Conservation (phyloP, 2,329 filamentous ascomycete genomes). For the Colletotrichum siamense region DNA sequence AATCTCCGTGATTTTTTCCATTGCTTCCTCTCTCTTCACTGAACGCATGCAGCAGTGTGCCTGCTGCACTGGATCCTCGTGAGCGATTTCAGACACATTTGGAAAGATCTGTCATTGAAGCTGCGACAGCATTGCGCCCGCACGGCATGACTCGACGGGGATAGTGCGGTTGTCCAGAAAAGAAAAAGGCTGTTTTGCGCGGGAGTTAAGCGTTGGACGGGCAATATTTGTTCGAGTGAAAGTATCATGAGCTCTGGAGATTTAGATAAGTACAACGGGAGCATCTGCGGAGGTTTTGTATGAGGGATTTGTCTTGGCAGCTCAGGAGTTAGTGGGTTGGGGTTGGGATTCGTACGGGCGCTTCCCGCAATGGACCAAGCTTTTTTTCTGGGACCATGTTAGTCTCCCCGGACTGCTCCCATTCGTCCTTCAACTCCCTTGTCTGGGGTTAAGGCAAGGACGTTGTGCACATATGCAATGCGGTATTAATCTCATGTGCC, state of each 20-base stretch:
- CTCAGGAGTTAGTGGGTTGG: background rate
- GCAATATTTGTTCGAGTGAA: background rate
- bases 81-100: background rate
- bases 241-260: background rate
- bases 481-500: background rate
- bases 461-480: background rate
- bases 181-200: background rate
- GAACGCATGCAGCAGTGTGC: background rate
- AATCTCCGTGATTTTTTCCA: background rate
- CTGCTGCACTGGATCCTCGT: background rate
- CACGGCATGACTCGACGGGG: background rate
- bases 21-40: background rate
- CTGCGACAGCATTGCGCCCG: background rate
- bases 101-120: background rate
- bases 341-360: background rate
- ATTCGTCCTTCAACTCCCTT: background rate
- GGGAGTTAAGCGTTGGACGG: background rate
- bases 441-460: background rate
- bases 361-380: background rate
- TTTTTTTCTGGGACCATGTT: background rate
- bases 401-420: background rate
- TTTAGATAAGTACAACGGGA: background rate
- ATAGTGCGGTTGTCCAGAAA: background rate
- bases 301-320: background rate
- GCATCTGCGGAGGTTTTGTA: background rate